Conservation (phyloP, 441 rosid genomes). For the Kokia cookei region DNA sequence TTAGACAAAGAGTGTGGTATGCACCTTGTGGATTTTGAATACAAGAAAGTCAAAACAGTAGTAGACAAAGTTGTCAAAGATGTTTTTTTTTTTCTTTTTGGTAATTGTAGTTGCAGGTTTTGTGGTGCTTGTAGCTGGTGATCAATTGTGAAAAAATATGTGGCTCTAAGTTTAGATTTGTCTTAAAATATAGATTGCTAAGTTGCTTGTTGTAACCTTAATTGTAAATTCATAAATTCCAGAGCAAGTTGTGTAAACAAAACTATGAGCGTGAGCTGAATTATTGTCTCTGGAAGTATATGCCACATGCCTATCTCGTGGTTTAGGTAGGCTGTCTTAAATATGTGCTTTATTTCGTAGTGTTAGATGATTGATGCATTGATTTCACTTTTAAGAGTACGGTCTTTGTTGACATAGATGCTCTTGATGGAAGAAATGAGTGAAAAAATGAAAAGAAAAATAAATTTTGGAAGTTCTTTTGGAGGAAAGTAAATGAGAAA, state of each 20-base stretch:
- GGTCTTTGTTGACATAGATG: too few species aligned
- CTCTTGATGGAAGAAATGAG: too few species aligned
- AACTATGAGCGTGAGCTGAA: background rate
- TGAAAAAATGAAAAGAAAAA: too few species aligned
- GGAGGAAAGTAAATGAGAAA: too few species aligned
- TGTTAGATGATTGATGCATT: too few species aligned
- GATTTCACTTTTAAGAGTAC: too few species aligned
- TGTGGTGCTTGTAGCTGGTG: slow-evolving; percentile 28
- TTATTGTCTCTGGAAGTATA: background rate
- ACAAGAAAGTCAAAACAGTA: slow-evolving; percentile 11
- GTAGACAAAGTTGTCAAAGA: slow-evolving; percentile 21
- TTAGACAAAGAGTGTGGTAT: slow-evolving; percentile 29
- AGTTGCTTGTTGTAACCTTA: background rate
- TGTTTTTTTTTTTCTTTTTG: slow-evolving; percentile 18
- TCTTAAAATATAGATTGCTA: background rate
- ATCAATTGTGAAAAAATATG: slow-evolving; percentile 36
- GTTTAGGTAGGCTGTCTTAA: too few species aligned
- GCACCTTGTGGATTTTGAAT: slow-evolving; percentile 36
- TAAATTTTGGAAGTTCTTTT: too few species aligned
- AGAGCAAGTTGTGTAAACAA: background rate
- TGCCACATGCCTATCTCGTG: too few species aligned
- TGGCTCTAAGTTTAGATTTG: slow-evolving; percentile 16
- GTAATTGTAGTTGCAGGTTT: slow-evolving; percentile 25
- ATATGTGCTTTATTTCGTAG: too few species aligned
- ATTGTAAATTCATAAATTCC: background rate